Evolutionary conservation across 768 basidiomycete species (phyloP), one percentile per base, ranked within the genome.

Genomic region (Suillus subalutaceus): DNA sequence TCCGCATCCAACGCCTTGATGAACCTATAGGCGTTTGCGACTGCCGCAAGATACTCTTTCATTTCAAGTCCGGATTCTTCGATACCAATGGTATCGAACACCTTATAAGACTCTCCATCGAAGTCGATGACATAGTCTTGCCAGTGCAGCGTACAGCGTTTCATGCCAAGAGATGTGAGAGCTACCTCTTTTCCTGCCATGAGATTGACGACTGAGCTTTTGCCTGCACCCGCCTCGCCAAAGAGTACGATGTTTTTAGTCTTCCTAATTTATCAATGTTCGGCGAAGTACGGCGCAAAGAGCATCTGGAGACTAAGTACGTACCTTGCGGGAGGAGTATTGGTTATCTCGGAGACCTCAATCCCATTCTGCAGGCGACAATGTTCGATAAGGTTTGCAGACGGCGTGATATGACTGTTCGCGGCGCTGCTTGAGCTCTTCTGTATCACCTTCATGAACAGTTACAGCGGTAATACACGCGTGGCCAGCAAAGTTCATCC

Each of bases 391-490:
- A 69, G 55, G 18, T 30, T n/a, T 6, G 15, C 46, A 43, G 43
- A 69, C 26, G 5, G 57, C 41, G 26, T 40, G 23, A 37, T 61
- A 58, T 23, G 68, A 67, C 41, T 72, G 63, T 20, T 65, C 58
- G 18, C 26, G 60, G 48, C 58, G 40, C 38, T 23, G 12, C 23
- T 4, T n/a, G 30, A 65, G 3, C 30, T 18, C 2, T 3, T 10
- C 20, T 4, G 4, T 2, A 4, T 8, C 40, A 5, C 4, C 13
- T 8, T n/a, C n/a, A n/a, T n/a, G n/a, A n/a, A n/a, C n/a, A n/a
- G n/a, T n/a, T n/a, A n/a, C n/a, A n/a, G 70, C 44, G 7, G 71
- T 72, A 60, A 83, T 72, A 60, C 82, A 83, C 8, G 79, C 81
- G 23, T 80, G 75, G 2, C 75, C 80, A 43, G 74, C 68, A 20